Percentiles rank a stretch among this genome's conserved stretches.
These are phyloP conservation scores for Shiraia sp. DNA, from an alignment of 2,329 filamentous ascomycete genomes.

Conservation along the genomic window DNA sequence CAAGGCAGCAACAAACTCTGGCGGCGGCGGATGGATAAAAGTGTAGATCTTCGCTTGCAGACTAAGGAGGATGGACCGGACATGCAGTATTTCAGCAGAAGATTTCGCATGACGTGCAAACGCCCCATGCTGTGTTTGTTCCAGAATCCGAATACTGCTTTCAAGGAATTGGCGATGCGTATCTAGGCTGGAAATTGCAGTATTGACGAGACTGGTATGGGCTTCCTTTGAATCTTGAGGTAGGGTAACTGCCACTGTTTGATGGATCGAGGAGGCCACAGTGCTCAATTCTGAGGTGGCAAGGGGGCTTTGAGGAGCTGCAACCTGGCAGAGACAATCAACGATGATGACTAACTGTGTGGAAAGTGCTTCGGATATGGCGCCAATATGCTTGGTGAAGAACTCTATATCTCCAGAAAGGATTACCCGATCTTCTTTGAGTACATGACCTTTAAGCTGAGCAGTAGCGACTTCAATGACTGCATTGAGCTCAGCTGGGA, in stretches of 20 bases:
- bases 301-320: conserved; percentile 22
- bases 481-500: conserved; percentile 50
- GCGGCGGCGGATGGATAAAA: conserved; percentile 28
- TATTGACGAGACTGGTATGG: conserved; percentile 40
- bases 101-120: conserved; percentile 48
- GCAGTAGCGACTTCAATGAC: conserved; percentile 49
- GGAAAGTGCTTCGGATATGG: conserved; percentile 41
- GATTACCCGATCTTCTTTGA: conserved; percentile 42
- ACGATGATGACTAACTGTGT: conserved; percentile 35
- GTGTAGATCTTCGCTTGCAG: conserved; percentile 45
- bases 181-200: conserved; percentile 36
- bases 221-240: conserved; percentile 29
- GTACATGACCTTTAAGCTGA: conserved; percentile 43
- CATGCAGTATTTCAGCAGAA: conserved; percentile 48
- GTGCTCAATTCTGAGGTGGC: conserved; percentile 11
- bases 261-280: conserved; percentile 12
- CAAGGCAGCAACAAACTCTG: conserved; percentile 34
- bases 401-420: conserved; percentile 44
- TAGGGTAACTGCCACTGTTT: conserved; percentile 16
- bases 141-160: conserved; percentile 48
- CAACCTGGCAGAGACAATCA: conserved; percentile 39
- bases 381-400: conserved; percentile 46
- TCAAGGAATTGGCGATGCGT: conserved; percentile 45
- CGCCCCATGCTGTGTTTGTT: conserved; percentile 53
- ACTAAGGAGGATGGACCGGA: conserved; percentile 48